Conservation (phyloP, 1,284 basidiomycete genomes). For the Trichosporon coremiiforme region DNA sequence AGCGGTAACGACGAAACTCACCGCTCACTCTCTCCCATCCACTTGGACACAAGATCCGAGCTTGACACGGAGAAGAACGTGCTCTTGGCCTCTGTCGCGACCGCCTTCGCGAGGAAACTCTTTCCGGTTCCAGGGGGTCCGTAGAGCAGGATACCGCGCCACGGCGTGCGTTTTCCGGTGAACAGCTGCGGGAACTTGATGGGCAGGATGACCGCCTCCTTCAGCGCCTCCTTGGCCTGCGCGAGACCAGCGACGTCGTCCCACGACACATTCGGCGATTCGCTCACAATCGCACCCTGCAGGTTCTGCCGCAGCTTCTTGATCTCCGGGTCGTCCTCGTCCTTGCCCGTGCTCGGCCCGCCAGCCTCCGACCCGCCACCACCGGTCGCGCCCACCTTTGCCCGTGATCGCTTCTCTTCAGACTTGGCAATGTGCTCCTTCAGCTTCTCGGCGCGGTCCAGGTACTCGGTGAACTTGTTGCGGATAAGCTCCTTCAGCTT, state of each 20-base stretch:
- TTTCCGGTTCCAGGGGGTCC: slow-evolving; percentile 94
- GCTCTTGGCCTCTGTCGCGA: slow-evolving; percentile 97
- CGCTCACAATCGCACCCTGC: slow-evolving; percentile 82
- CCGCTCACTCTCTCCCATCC: slow-evolving; percentile 99
- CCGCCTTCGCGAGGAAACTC: slow-evolving; percentile 93
- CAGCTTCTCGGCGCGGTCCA: slow-evolving; percentile 86
- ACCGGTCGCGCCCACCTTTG: slow-evolving; percentile 76
- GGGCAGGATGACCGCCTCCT: slow-evolving; percentile 97
- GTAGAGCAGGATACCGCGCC: slow-evolving; percentile 93
- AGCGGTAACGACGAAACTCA: slow-evolving; percentile 54
- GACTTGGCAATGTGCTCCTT: slow-evolving; percentile 74
- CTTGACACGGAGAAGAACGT: slow-evolving; percentile 98
- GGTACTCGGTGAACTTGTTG: slow-evolving; percentile 88
- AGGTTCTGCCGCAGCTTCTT: slow-evolving; percentile 93
- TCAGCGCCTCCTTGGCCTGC: slow-evolving; percentile 90
- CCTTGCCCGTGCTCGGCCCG: slow-evolving; percentile 69
- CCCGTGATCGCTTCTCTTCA: slow-evolving; percentile 71
- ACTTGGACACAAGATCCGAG: slow-evolving; percentile 95
- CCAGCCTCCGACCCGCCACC: slow-evolving; percentile 65
- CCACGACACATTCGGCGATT: slow-evolving; percentile 96
- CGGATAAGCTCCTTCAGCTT: slow-evolving; percentile 86
- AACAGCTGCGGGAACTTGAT: slow-evolving; percentile 99
- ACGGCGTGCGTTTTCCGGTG: slow-evolving; percentile 96
- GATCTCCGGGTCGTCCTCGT: slow-evolving; percentile 83
- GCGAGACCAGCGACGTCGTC: slow-evolving; percentile 96